These are phyloP conservation scores for Inga laurina DNA, from an alignment of 306 rosid species.

Conservation along the genomic window DNA sequence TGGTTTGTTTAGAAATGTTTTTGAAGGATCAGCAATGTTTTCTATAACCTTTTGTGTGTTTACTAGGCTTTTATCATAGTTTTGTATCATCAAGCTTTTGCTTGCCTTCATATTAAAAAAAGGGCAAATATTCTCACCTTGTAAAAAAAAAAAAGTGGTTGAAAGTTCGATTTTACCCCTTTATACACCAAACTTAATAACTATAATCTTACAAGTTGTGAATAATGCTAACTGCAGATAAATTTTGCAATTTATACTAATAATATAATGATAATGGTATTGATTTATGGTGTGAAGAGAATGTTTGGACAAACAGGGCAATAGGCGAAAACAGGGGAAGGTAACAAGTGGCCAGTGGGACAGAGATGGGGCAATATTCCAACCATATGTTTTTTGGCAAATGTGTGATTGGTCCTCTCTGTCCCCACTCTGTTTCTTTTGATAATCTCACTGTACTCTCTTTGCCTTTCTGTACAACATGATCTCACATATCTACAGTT, in stretches of 20 bases:
- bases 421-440: neutral
- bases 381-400: constrained; percentile 16
- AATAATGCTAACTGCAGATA: neutral
- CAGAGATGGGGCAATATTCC: constrained; percentile 10
- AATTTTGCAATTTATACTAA: too few relatives aligned
- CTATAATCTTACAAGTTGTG: neutral
- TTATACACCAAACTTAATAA: neutral
- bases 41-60: too few relatives aligned
- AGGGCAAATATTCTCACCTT: too few relatives aligned
- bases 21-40: too few relatives aligned
- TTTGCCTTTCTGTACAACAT: neutral
- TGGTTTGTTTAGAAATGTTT: too few relatives aligned
- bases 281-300: neutral
- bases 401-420: neutral
- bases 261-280: neutral
- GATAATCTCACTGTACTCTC: neutral
- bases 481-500: constrained; percentile 28
- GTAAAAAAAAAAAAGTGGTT: too few relatives aligned
- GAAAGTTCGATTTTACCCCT: neutral
- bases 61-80: too few relatives aligned
- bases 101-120: too few relatives aligned
- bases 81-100: too few relatives aligned
- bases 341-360: neutral
- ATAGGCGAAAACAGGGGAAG: neutral
- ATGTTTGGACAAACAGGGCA: neutral